Conservation (phyloP, 2,329 filamentous ascomycete species). For the Zymoseptoria passerinii region DNA sequence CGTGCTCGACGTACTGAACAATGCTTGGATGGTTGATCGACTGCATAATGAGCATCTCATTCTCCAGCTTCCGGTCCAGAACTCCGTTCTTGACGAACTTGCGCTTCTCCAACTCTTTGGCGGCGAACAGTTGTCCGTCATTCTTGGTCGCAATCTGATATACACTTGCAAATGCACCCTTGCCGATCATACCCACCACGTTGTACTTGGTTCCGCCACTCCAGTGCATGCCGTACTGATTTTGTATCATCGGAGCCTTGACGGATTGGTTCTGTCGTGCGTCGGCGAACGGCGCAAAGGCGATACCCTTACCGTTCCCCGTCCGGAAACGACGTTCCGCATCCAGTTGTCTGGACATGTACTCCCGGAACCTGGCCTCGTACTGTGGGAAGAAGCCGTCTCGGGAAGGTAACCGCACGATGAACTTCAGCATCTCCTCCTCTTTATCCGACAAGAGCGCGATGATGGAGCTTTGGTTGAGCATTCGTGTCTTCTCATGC, state of each 20-base stretch:
- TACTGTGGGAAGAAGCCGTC: constrained; percentile 63
- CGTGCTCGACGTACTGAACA: constrained; percentile 81
- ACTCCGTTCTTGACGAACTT: constrained; percentile 88
- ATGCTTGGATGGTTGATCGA: constrained; percentile 78
- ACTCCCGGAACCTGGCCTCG: constrained; percentile 58
- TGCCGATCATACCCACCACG: constrained; percentile 70
- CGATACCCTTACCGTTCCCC: constrained; percentile 2
- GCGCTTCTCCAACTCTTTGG: constrained; percentile 90
- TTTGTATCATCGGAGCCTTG: constrained; percentile 23
- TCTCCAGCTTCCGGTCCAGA: constrained; percentile 84
- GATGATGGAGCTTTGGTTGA: constrained; percentile 65
- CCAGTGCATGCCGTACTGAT: constrained; percentile 61
- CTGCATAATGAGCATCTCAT: constrained; percentile 95
- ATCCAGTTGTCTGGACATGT: constrained; percentile 43
- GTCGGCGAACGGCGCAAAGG: constrained; percentile 1
- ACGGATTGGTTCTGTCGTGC: constrained; percentile 8
- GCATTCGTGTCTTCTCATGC: constrained; percentile 49
- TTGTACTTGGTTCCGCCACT: constrained; percentile 79
- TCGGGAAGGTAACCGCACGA: constrained; percentile 69
- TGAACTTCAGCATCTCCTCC: constrained; percentile 64
- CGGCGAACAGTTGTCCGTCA: constrained; percentile 75
- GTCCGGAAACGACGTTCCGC: constrained; percentile 11
- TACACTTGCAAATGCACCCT: constrained; percentile 90
- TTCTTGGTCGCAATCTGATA: constrained; percentile 82
- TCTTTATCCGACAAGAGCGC: constrained; percentile 51